Conservation (phyloP, 805 yeast species). For the Starmerella tilneyi region DNA sequence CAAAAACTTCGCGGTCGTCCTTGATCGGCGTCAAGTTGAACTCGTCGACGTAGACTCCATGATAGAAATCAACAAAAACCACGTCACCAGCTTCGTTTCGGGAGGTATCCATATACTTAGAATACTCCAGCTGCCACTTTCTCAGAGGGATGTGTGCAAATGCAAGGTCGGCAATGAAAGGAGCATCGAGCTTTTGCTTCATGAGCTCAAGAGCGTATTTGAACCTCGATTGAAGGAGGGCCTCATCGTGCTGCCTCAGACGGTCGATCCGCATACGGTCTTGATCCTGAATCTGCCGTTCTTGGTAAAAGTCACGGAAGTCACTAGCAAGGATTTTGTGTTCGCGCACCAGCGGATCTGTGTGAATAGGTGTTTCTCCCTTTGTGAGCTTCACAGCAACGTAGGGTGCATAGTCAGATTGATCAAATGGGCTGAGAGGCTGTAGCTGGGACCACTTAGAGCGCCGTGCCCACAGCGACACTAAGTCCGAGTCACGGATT, state of each 20-base stretch:
- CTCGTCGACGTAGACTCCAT: conserved; percentile 19
- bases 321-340: conserved; percentile 9
- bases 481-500: conserved; percentile 19
- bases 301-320: conserved; percentile 16
- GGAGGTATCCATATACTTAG: conserved; percentile 10
- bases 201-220: conserved; percentile 18
- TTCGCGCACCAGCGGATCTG: background rate
- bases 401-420: conserved; percentile 14
- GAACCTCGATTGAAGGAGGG: conserved; percentile 14
- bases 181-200: conserved; percentile 19
- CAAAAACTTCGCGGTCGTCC: conserved; percentile 13
- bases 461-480: conserved; percentile 20
- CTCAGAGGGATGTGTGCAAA: conserved; percentile 19
- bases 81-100: conserved; percentile 18
- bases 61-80: conserved; percentile 20
- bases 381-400: conserved; percentile 14
- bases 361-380: conserved; percentile 1
- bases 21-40: conserved; percentile 14
- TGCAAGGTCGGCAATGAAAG: conserved; percentile 18
- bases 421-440: conserved; percentile 12
- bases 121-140: conserved; percentile 15
- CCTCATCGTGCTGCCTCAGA: conserved; percentile 17
- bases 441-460: conserved; percentile 16
- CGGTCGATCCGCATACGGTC: conserved; percentile 20
- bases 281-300: conserved; percentile 20